A percentile compares a stretch with the other conserved stretches of the same genome.
These are phyloP conservation scores for Monilinia laxa DNA, from an alignment of 2,329 filamentous ascomycete species.

Conservation along the genomic window DNA sequence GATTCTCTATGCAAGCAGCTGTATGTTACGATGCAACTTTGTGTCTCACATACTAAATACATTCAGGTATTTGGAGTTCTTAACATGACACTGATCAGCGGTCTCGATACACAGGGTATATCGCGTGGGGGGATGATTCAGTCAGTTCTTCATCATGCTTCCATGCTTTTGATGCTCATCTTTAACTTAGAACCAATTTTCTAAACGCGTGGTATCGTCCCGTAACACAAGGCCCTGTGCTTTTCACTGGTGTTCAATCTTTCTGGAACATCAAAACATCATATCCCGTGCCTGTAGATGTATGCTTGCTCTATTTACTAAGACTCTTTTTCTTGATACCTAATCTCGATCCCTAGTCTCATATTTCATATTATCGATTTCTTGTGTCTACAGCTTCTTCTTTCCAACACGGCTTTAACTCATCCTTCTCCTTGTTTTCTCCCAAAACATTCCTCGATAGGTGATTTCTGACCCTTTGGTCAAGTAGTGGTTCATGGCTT, in stretches of 20 bases:
- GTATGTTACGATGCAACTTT: neutral
- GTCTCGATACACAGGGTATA: neutral
- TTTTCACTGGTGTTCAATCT: neutral
- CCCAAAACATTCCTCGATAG: no score
- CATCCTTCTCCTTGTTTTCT: no score
- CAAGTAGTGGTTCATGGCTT: neutral
- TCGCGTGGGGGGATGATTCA: neutral
- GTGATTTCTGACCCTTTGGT: no score
- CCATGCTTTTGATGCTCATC: neutral
- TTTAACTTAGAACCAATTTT: neutral
- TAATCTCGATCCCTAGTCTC: no score
- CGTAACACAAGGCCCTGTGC: no score
- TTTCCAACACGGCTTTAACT: no score
- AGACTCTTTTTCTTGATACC: no score
- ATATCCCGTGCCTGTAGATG: slow-evolving; percentile 1
- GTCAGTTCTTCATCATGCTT: neutral
- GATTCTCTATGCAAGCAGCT: slow-evolving; percentile 4
- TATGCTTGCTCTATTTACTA: no score
- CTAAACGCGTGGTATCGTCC: neutral
- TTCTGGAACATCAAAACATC: neutral
- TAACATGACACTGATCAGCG: neutral
- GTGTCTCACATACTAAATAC: neutral
- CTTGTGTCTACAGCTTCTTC: no score
- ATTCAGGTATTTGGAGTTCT: slow-evolving; percentile 2
- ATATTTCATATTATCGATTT: no score